Base-by-base conservation (phyloP, 345 rosid species). In the Eutrema japonicum region DNA sequence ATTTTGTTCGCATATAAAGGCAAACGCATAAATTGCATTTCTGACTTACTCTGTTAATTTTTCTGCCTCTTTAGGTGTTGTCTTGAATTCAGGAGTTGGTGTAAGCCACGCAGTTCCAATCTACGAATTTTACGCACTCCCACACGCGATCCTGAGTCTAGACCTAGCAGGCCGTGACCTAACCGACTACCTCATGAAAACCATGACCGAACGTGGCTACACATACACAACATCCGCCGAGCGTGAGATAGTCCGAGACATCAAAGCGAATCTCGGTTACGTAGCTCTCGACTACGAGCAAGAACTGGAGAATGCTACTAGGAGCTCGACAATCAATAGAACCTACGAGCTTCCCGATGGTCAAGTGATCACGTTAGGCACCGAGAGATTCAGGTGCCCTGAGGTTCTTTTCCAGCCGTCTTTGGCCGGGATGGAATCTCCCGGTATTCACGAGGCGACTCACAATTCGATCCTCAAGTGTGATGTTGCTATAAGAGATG, bases 111-210 rank as follows among this genome's bases (percentile, higher is more conserved):
- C 62, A 9, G 69, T 71, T 14, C 76, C 76, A 16, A 51, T 71
- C 51, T 71, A 61, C 29, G 69, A 71, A 61, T 62, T 62, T 18
- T 48, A 62, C 35, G 49, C 67, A 12, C 66, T 59, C 29, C 67
- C 92, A 57, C 90, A 87, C 73, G 92, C 96, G 73, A 87, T 89
- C 66, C 79, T 87, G 75, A 89, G 90, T 76, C 86, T 89, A 3
- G 88, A 89, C 78, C 73, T 89, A 51, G 92, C 92, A 67, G 92
- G 96, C 8, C 92, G 88, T 80, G 96, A 86, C 70, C 90, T 89
- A 52, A 87, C 96, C 0, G 92, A 87, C 49, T 85, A 88, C 77
- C 84, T 87, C 1, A 87, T 83, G 87, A 86, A 89, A 75, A 83
- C 87, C 58, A 72, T 89, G 80, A 87, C 86, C 0, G 88, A 89